Conservation (phyloP, 1,284 basidiomycete genomes). For the Irpex sp. region DNA sequence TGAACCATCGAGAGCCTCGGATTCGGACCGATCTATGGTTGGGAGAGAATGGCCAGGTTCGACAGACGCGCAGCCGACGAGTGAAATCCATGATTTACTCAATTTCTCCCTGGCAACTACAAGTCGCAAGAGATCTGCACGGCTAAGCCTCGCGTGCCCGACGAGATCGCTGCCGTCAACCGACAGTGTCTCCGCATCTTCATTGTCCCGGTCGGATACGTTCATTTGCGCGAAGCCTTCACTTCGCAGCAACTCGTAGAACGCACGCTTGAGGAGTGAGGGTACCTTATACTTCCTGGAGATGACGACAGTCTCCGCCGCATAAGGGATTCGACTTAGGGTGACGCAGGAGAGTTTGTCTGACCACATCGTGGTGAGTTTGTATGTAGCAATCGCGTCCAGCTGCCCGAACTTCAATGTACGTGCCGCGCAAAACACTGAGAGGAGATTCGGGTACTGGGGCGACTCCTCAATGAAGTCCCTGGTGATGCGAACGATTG, state of each 20-base stretch:
- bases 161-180: constrained; percentile 8
- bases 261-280: constrained; percentile 30
- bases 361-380: constrained; percentile 28
- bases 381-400: constrained; percentile 22
- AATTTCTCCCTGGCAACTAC: constrained; percentile 10
- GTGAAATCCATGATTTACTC: constrained; percentile 3
- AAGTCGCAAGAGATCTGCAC: constrained; percentile 20
- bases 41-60: not conserved
- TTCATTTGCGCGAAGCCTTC: constrained; percentile 21
- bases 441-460: constrained; percentile 22
- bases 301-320: constrained; percentile 28
- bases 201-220: constrained; percentile 2
- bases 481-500: constrained; percentile 12
- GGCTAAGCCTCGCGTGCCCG: constrained; percentile 9
- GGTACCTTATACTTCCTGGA: constrained; percentile 26
- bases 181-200: constrained; percentile 3
- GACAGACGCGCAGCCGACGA: constrained; percentile 1
- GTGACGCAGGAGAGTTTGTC: constrained; percentile 20
- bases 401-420: constrained; percentile 20
- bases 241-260: constrained; percentile 33
- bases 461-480: constrained; percentile 20
- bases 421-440: constrained; percentile 27
- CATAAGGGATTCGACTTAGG: constrained; percentile 17
- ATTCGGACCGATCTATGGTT: not conserved
- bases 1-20: not conserved